Percentiles rank a stretch among this genome's conserved stretches.
These are phyloP conservation scores for Quercus glauca DNA, from an alignment of 306 rosid genomes.

Conservation along the genomic window DNA sequence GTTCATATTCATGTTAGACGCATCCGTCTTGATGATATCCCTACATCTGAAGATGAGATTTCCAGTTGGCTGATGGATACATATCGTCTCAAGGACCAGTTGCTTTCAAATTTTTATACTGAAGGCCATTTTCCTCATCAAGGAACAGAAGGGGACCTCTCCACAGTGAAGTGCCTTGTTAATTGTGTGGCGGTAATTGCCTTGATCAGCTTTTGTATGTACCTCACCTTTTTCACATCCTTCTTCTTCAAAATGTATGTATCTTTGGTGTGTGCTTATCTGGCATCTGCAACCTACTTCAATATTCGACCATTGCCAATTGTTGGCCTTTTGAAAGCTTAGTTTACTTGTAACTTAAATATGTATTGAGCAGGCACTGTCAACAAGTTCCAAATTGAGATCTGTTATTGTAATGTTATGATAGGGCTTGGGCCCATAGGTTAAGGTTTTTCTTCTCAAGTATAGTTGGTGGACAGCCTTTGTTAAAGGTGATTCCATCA, in stretches of 20 bases:
- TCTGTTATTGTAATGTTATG: slow-evolving; percentile 22
- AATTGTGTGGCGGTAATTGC: slow-evolving; percentile 38
- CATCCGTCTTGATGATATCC: slow-evolving; percentile 44
- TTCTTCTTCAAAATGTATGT: slow-evolving; percentile 65
- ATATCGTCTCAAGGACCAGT: slow-evolving; percentile 55
- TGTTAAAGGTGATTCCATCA: neutral
- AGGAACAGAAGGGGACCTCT: slow-evolving; percentile 51
- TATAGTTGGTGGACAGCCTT: neutral
- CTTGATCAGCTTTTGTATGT: slow-evolving; percentile 39
- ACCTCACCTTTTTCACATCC: slow-evolving; percentile 37
- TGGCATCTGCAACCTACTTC: slow-evolving; percentile 54
- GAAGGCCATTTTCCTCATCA: slow-evolving; percentile 64
- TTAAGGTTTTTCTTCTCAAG: neutral
- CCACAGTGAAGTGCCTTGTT: slow-evolving; percentile 43
- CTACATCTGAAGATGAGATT: slow-evolving; percentile 50
- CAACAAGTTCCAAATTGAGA: neutral
- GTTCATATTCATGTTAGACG: slow-evolving; percentile 65
- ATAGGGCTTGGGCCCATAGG: slow-evolving; percentile 5
- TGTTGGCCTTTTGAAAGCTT: slow-evolving; percentile 31
- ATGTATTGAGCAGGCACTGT: slow-evolving; percentile 9
- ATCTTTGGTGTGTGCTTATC: slow-evolving; percentile 52
- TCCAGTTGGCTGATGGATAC: slow-evolving; percentile 48
- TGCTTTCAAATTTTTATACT: slow-evolving; percentile 56
- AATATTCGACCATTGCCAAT: slow-evolving; percentile 57
- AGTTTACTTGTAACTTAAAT: slow-evolving; percentile 5